Evolutionary conservation across 1,284 basidiomycete genomes (phyloP), one percentile per base, ranked within the genome.

Genomic region (Wolfiporia cocos): DNA sequence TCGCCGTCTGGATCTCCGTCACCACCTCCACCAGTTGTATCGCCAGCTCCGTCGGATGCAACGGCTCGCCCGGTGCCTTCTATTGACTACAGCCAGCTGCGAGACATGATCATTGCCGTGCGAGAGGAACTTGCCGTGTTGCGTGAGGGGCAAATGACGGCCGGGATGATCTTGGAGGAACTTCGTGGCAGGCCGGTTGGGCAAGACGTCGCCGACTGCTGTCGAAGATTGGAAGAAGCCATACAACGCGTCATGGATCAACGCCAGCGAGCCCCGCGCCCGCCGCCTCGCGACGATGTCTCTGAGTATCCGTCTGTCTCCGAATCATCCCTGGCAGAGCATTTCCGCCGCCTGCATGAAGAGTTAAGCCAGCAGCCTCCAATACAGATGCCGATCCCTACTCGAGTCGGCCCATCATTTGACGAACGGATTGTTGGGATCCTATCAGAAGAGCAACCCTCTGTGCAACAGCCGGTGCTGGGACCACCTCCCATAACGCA

Each of bases 381-480:
- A 0, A 56, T 74, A 20, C 63, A 63, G 31, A 62, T 65, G 44
- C 75, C 74, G 6, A 56, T 62, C 1, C 68, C 73, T 3, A 52
- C 58, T 12, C 67, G 60, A 15, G 44, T 68, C 11, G 74, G 71
- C 9, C 71, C 67, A 3, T 73, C 78, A 0, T 64, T 83, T 29
- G 72, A 74, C 10, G 71, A 81, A 42, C 71, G 76, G 43, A 56
- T 86, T 6, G 71, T 78, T 39, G 76, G 80, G n/a, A 67, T 84
- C 15, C 50, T 83, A 26, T 66, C 70, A 22, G 59, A 74, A 12
- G 65, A 65, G 9, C 59, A 66, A 10, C 61, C 62, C 22, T 53
- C 68, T 0, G 61, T 67, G 11, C 63, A 65, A 12, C 59, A 63
- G 15, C 62, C 63, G 5, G 65, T 74, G 10, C 70, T 75, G 41